Base-by-base conservation (phyloP, 805 yeast species). In the Sugiyamaella chiloensis region DNA sequence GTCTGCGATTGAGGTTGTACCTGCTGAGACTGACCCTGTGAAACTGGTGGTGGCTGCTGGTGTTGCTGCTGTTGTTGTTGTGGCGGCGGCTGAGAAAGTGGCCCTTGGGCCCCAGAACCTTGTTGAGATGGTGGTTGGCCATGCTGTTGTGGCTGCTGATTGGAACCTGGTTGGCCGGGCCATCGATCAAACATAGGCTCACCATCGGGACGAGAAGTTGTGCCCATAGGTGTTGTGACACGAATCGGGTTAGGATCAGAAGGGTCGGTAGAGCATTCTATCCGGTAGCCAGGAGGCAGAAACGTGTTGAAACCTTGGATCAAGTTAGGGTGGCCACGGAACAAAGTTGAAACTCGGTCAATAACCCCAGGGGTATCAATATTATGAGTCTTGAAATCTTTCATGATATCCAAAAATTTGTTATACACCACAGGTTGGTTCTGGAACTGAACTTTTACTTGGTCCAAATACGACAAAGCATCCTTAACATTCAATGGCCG, bases 331-430 rank as follows among this genome's bases (percentile, higher is more conserved):
- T 89, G 96, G 11, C 97, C 98, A 53, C 90, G 79, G 66, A 93
- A 93, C 47, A 93, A 71, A 1, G 85, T 78, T 0, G 96, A 87
- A 1, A 93, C 99, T 50, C 99, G 75, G 65, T 91, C 96, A 63
- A 93, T 93, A 24, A 93, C 99, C 29, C 98, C 99, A 0, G 98
- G 99, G 0, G 99, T 93, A 65, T 93, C 98, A 59, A 93, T 90
- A 52, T 61, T 62, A 70, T 91, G 97, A 46, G 95, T 84, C 72
- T 95, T 95, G 72, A 93, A 95, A 64, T 95, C 99, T 71, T 95
- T 95, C 99, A 93, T 93, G 55, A 93, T 91, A 64, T 93, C 99
- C 61, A 93, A 75, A 61, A 95, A 93, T 66, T 87, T 89, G 67
- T 93, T 93, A 73, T 93, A 93, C 36, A 93, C 96, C 60, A 90